Conservation (phyloP, 139 green algal species). For the Edaphochlamys debaryana region DNA sequence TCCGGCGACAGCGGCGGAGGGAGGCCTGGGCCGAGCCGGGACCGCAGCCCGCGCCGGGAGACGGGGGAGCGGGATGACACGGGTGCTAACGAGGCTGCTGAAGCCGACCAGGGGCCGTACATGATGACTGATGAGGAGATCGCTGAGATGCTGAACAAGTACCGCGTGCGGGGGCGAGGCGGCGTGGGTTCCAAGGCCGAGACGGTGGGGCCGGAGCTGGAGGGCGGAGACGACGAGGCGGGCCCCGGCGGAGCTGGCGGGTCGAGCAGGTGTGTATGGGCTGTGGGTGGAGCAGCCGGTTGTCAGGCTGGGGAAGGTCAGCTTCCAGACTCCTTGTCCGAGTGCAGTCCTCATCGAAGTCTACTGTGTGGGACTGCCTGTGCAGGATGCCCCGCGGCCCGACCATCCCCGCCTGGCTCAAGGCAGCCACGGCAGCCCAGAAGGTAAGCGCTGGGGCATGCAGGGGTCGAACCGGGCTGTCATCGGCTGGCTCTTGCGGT, state of each 20-base stretch:
- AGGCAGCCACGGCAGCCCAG: too few relatives aligned
- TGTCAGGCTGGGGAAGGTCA: neutral
- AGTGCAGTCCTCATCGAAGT: too few relatives aligned
- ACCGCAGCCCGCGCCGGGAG: neutral
- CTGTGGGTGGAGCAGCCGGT: neutral
- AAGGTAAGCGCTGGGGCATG: too few relatives aligned
- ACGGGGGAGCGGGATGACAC: neutral
- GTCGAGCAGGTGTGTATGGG: neutral
- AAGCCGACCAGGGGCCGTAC: conserved; percentile 1
- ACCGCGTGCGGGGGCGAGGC: conserved; percentile 38
- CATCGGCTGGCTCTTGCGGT: neutral
- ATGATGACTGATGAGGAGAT: conserved; percentile 57
- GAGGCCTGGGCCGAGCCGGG: too few relatives aligned
- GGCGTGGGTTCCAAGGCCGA: conserved; percentile 40
- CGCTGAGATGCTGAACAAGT: conserved; percentile 25
- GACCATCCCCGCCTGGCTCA: too few relatives aligned
- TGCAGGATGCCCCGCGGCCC: neutral
- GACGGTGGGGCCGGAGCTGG: conserved; percentile 26
- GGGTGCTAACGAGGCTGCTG: neutral
- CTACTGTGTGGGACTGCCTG: neutral
- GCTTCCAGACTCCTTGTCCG: too few relatives aligned
- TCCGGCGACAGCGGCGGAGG: too few relatives aligned
- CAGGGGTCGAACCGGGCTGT: neutral
- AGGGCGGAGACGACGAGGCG: neutral
- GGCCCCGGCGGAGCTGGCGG: neutral